Conservation (phyloP, 148 eudicot species). For the Arbutus unedo region DNA sequence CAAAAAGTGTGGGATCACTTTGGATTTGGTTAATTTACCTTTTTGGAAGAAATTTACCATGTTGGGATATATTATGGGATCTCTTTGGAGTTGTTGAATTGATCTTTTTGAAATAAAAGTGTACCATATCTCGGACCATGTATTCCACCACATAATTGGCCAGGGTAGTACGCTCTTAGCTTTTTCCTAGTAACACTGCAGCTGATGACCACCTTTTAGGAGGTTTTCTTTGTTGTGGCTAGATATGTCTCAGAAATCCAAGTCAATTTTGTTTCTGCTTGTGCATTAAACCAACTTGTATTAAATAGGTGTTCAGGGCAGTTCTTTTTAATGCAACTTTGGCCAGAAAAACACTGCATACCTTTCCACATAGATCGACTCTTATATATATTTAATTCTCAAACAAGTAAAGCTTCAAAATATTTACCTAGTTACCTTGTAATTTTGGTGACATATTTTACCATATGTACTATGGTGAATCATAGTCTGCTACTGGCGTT, state of each 20-base stretch:
- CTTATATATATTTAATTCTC: neutral
- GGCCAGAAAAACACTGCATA: slow-evolving; percentile 9
- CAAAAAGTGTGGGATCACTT: neutral
- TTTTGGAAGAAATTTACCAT: neutral
- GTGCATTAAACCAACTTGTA: neutral
- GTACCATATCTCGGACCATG: neutral
- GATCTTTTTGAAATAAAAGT: neutral
- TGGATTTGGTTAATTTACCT: neutral
- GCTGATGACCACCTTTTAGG: neutral
- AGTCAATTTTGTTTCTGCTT: neutral
- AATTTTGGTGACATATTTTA: neutral
- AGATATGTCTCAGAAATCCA: neutral
- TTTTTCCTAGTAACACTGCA: neutral
- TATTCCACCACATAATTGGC: neutral
- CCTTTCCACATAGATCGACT: neutral
- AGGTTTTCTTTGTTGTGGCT: neutral
- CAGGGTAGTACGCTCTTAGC: neutral
- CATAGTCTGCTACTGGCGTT: neutral
- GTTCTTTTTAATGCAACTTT: neutral
- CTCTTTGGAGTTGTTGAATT: neutral
- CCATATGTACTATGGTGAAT: neutral
- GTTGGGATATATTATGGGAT: neutral
- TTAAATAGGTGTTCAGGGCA: neutral
- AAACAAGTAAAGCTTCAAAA: neutral
- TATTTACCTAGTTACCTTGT: neutral